Evolutionary conservation across 331 rosid species (phyloP), one percentile per base, ranked within the genome.

Genomic region (Malus hybrid): DNA sequence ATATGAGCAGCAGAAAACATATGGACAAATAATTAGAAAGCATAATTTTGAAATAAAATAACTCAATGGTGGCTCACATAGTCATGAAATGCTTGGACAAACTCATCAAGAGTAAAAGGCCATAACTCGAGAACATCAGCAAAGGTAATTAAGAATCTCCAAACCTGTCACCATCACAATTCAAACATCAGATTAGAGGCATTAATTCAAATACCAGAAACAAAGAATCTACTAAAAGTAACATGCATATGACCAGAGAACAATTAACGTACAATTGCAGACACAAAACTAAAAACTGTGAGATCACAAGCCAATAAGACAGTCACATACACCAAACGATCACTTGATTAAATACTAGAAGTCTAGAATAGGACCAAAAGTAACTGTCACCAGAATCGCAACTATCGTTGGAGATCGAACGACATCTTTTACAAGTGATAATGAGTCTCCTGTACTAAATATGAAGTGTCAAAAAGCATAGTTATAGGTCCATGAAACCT

Each of bases 71-170:
- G 66, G 85, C 97, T 90, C 82, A 94, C 99, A 84, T 85, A 90
- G 82, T 94, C 99, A 81, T 94, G 96, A 84, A 94, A 90, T 63
- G 93, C 92, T 86, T 94, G 99, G 72, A 94, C 79, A 84, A 94
- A 94, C 78, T 94, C 99, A 73, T 94, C 99, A 39, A 92, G 91
- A 58, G 99, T 94, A 81, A 94, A 94, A 14, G 99, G 96, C 99
- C 99, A 94, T 65, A 94, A 77, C 85, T 86, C 92, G 56, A 94
- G 96, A 85, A 90, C 88, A 75, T 95, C 99, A 67, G 96, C 89
- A 81, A 95, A 95, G 29, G 97, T 90, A 83, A 95, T 90, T 74
- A 95, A 84, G 86, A 95, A 95, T 80, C 91, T 87, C 99, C 99
- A 95, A 42, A 89, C 95, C 99, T 94, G 92, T 77, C 50, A 78